A percentile compares a stretch with the other conserved stretches of the same genome.
Conservation (phyloP, 140 eudicot species). For the Stevia rebaudiana region DNA sequence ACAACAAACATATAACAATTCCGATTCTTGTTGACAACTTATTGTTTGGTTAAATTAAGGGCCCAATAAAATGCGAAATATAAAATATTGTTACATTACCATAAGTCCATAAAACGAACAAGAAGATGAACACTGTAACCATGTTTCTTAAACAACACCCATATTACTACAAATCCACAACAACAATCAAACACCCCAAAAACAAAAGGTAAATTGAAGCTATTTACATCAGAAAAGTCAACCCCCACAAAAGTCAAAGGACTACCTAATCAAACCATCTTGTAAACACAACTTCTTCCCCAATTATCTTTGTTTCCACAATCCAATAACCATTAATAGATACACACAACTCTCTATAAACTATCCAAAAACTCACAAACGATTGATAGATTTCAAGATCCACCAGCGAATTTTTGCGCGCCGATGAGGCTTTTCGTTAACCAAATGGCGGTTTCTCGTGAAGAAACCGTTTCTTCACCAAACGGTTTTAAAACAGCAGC, state of each 20-base stretch:
- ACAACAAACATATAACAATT: too few species aligned
- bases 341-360: conserved; percentile 30
- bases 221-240: conserved; percentile 33
- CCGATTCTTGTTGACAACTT: too few species aligned
- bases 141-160: conserved; percentile 8
- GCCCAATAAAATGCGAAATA: too few species aligned
- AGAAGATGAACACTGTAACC: background rate
- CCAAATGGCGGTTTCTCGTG: conserved; percentile 97
- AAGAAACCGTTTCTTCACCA: conserved; percentile 83
- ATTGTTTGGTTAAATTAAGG: too few species aligned
- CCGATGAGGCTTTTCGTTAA: conserved; percentile 82
- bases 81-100: too few species aligned
- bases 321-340: conserved; percentile 24
- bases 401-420: conserved; percentile 50
- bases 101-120: conserved; percentile 15
- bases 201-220: conserved; percentile 1
- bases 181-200: conserved; percentile 13
- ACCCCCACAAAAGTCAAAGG: conserved; percentile 31
- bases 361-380: conserved; percentile 6
- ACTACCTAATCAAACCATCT: conserved; percentile 20
- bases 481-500: conserved; percentile 82
- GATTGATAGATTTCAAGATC: conserved; percentile 24
- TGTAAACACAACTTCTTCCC: conserved; percentile 8
- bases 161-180: conserved; percentile 11
- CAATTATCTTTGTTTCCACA: conserved; percentile 14